Base-by-base conservation (phyloP, 371 early-diverging fungal species). In the Rhizopus microsporus region DNA sequence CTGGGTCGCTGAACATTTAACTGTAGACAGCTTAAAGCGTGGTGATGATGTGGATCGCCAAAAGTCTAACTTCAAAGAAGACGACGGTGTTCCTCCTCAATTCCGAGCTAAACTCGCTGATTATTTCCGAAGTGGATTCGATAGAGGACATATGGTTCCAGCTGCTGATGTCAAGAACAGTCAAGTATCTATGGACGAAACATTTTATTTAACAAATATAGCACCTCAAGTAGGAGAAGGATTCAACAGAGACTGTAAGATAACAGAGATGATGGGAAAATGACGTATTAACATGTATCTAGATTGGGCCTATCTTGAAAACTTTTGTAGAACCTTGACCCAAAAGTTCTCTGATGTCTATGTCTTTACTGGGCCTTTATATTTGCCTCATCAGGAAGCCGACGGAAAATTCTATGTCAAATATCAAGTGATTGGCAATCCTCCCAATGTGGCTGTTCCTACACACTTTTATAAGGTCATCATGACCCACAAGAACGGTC, bases 401-500 rank as follows among this genome's bases (percentile, higher is more conserved):
- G 79, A 83, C 62, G 76, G 82, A 42, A 88, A 90, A 67, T 88
- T 78, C 67, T 89, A 89, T 56, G 89, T 95, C 35, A 88, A 87
- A 51, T 93, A 95, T 62, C 88, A 96, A 73, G 88, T 95, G 49
- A 91, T 96, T 50, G 96, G 96, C 3, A 81, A 85, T 49, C 88
- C 92, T 23, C 92, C 93, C 54, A 92, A 92, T 52, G 86, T 92
- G 15, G 93, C 92, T 8, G 97, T 96, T 1, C 96, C 97, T 4
- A 95, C 95, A 4, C 95, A 95, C 59, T 94, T 95, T 65, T 96
- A 84, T 79, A 96, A 96, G 77, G 88, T 90, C 39, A 84, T 93
- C 45, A 54, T 92, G 72, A 77, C 77, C 29, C 74, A 82, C 37
- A 57, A 70, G 16, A 73, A 81, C 43, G 84, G 80, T 17, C 43